phyloP scores from a whole-genome alignment of 192 early-diverging fungal genomes.

The Oehlia diaphana region DNA sequence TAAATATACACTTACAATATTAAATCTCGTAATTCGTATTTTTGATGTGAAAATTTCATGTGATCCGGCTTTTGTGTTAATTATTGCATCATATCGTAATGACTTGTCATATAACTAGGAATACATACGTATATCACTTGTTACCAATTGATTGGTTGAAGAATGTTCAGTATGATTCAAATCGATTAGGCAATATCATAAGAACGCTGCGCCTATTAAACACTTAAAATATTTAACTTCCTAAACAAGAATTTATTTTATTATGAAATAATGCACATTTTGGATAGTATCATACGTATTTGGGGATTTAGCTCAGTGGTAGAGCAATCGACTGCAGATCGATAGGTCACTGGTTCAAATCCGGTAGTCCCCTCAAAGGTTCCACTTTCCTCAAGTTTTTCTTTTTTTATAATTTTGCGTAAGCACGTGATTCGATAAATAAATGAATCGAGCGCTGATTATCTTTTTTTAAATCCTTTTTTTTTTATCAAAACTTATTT shows the following conservation, averaged over 20 bases:
- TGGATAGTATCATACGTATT: not conserved
- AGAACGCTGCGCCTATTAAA: too few relatives aligned
- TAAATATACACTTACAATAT: too few relatives aligned
- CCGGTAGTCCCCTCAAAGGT: conserved; percentile 50
- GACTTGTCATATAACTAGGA: too few relatives aligned
- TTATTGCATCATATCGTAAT: too few relatives aligned
- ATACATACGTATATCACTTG: too few relatives aligned
- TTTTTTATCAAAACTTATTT: not conserved
- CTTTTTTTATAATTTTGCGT: not conserved
- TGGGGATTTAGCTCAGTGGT: conserved; percentile 59
- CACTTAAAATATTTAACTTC: not conserved
- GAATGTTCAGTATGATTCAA: too few relatives aligned
- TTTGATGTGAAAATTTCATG: too few relatives aligned
- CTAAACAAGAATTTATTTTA: not conserved
- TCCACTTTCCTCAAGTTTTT: not conserved
- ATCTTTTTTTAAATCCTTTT: not conserved
- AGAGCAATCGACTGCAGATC: conserved; percentile 70
- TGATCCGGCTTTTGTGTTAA: too few relatives aligned
- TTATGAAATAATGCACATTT: not conserved
- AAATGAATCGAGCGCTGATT: not conserved
- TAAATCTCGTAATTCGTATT: too few relatives aligned
- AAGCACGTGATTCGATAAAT: not conserved
- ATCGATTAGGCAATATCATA: too few relatives aligned
- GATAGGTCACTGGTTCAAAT: conserved; percentile 65
- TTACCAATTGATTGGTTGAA: too few relatives aligned